These are phyloP conservation scores for Gossypium australe DNA, from an alignment of 345 rosid species.

Conservation along the genomic window DNA sequence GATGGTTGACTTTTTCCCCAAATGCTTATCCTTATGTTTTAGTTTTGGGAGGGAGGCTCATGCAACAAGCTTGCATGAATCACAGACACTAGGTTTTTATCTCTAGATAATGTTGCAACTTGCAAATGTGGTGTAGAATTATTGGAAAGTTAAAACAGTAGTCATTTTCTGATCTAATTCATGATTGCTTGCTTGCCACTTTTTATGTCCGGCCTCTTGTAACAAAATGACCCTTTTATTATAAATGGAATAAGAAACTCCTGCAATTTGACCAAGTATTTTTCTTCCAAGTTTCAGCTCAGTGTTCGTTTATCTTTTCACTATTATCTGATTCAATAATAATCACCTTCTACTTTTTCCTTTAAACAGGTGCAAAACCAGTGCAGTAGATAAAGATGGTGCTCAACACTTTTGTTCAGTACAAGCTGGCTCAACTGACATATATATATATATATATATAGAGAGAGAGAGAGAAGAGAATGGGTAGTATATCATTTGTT, in stretches of 20 bases:
- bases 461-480: not conserved
- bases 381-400: slow-evolving; percentile 4
- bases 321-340: not conserved
- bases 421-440: not conserved
- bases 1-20: not conserved
- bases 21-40: not conserved
- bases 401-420: not conserved
- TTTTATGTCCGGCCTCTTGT: not conserved
- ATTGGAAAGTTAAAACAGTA: not conserved
- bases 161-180: not conserved
- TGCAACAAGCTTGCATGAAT: not conserved
- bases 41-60: not conserved
- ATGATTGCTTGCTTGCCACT: not conserved
- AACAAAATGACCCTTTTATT: not conserved
- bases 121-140: not conserved
- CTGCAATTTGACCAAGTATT: not conserved
- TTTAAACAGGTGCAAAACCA: slow-evolving; percentile 6
- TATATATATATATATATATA: no score
- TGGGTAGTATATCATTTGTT: not conserved
- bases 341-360: not conserved
- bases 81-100: not conserved
- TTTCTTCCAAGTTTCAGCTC: not conserved
- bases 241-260: not conserved
- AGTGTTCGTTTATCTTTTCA: not conserved
- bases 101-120: not conserved